Percentiles rank a stretch among this genome's conserved stretches.
These are phyloP conservation scores for Selaginella tamariscina DNA, from an alignment of 75 land plant species.

Conservation along the genomic window DNA sequence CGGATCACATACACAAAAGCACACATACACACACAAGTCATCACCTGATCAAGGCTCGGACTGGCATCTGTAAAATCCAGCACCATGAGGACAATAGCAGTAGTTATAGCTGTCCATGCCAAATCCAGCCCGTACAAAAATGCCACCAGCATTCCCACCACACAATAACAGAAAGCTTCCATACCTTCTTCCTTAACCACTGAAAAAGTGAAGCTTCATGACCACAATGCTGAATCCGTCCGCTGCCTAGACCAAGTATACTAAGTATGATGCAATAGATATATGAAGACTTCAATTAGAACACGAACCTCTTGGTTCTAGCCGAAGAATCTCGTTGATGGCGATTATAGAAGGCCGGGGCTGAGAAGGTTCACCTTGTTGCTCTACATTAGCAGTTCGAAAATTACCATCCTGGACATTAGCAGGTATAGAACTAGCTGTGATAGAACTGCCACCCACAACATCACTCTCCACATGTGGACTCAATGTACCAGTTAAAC, in stretches of 20 bases:
- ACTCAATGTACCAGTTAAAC: not conserved
- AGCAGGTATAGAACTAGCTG: not conserved
- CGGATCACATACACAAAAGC: too few species aligned
- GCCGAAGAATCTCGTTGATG: constrained; percentile 1
- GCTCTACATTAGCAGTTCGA: too few species aligned
- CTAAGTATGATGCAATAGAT: too few species aligned
- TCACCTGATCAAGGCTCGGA: constrained; percentile 13
- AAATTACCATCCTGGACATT: not conserved
- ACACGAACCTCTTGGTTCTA: constrained; percentile 2
- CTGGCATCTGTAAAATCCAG: constrained; percentile 3
- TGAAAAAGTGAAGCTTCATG: not conserved
- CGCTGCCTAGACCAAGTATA: too few species aligned
- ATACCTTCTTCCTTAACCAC: not conserved
- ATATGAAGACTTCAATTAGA: not conserved
- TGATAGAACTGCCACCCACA: not conserved
- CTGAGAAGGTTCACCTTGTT: not conserved
- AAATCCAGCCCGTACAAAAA: constrained; percentile 6
- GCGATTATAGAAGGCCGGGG: not conserved
- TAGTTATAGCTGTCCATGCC: constrained; percentile 5
- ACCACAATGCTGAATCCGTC: not conserved
- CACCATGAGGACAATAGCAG: constrained; percentile 5
- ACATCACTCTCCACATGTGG: not conserved
- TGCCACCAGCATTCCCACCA: constrained; percentile 8
- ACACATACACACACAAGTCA: too few species aligned
- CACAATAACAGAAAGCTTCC: not conserved